These are phyloP conservation scores for Candida glaebosa DNA, from an alignment of 805 yeast species.

Conservation along the genomic window DNA sequence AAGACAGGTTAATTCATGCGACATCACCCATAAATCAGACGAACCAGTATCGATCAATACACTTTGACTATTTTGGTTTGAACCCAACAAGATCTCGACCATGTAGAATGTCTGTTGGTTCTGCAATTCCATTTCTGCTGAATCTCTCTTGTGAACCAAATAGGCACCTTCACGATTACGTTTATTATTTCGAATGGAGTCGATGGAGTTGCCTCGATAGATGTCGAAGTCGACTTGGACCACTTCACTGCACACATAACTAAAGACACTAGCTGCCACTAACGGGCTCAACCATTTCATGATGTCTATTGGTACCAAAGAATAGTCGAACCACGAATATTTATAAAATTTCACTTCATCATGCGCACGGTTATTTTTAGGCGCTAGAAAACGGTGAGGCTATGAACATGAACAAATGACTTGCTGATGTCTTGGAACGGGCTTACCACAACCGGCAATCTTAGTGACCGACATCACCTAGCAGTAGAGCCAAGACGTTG, in stretches of 20 bases:
- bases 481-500: too few species aligned
- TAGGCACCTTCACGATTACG: not conserved
- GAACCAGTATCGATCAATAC: constrained; percentile 42
- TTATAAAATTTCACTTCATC: not conserved
- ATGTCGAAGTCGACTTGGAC: constrained; percentile 1
- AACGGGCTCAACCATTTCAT: constrained; percentile 3
- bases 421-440: too few species aligned
- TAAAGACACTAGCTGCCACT: not conserved
- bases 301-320: too few species aligned
- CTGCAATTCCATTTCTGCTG: constrained; percentile 15
- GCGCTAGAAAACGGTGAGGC: too few species aligned
- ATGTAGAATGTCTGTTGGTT: constrained; percentile 29
- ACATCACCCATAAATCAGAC: constrained; percentile 42
- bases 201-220: not conserved
- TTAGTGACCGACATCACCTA: too few species aligned
- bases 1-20: constrained; percentile 24
- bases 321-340: not conserved
- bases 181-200: not conserved
- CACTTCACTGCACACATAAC: not conserved
- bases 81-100: constrained; percentile 27
- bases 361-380: too few species aligned
- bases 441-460: too few species aligned
- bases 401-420: too few species aligned
- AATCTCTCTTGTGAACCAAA: constrained; percentile 14
- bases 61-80: constrained; percentile 21